Base-by-base conservation (phyloP, 2,329 filamentous ascomycete species). In the Trichophyton simii region DNA sequence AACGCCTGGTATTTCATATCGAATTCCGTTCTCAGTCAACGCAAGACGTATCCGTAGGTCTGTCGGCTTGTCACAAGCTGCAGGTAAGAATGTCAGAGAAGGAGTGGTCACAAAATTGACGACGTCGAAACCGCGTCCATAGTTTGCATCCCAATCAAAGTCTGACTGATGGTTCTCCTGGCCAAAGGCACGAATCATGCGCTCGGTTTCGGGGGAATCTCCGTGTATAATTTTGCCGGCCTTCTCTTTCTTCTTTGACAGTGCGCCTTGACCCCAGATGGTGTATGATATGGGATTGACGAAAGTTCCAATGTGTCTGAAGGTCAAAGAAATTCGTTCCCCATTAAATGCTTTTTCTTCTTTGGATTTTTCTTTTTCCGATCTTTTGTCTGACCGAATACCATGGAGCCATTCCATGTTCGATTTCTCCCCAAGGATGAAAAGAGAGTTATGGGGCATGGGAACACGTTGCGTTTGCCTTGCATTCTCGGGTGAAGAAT, bases 251-350 rank as follows among this genome's bases (percentile, higher is more conserved):
- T 77, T 79, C 75, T 96, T 95, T 5, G 77, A 78, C 0, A 82
- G 83, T 0, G 91, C 92, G 2, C 94, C 94, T 73, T 96, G 91
- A 13, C 94, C 94, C 92, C 91, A 97, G 60, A 99, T 95, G 2
- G 76, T 75, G 34, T 78, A 78, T 44, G 82, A 79, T n/a, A 83
- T 78, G 3, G 78, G 76, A 67, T 87, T 79, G 52, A 96, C 75
- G 69, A 90, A 97, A 0, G 94, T 99, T 1, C 85, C 90, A 65
- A 99, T 96, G 25, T 84, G 80, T 52, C 94, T 82, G 72, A 99
- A 97, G 0, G 94, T 99, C 41, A 99, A 79, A 57, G 89, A 95
- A 70, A 99, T 96, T 55, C 94, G 87, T 55, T 86, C 84, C 5
- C 91, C 88, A 4, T 77, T 78, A 68, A 83, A 90, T 0, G 88